Percentiles rank a stretch among this genome's conserved stretches.
Evolutionary conservation across 257 asterid genomes (phyloP).

Genomic region (Osmanthus fragrans): DNA sequence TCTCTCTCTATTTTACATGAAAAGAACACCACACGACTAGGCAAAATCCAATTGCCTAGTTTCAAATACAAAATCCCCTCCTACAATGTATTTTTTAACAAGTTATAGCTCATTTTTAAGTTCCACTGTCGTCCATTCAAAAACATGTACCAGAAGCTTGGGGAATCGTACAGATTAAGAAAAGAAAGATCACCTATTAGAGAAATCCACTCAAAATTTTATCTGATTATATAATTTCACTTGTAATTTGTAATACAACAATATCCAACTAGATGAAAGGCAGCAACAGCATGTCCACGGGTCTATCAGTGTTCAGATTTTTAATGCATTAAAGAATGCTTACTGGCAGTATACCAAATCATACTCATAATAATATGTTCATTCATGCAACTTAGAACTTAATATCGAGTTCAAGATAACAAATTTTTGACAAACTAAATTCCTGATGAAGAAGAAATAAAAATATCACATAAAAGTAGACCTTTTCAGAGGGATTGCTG

Average conservation of each 20-base stretch:
- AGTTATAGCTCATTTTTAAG: not conserved
- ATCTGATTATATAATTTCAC: not conserved
- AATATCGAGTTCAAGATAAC: not conserved
- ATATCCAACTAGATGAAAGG: not conserved
- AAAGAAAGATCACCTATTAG: not conserved
- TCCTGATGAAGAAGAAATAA: not conserved
- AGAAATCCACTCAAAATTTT: not conserved
- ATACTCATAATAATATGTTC: too few species aligned
- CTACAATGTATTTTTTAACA: too few species aligned
- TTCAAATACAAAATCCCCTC: not conserved
- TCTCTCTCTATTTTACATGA: not conserved
- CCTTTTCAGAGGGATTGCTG: conserved; percentile 33
- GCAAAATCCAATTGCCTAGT: not conserved
- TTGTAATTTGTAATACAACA: not conserved
- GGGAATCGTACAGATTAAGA: not conserved
- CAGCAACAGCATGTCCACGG: not conserved
- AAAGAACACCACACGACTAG: not conserved
- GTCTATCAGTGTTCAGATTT: not conserved
- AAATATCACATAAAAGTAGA: not conserved
- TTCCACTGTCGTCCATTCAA: not conserved
- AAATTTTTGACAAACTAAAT: not conserved
- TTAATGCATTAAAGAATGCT: not conserved
- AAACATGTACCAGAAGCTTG: not conserved
- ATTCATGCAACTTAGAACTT: not conserved
- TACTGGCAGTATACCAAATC: not conserved